Percentiles rank a stretch among this genome's conserved stretches.
These are phyloP conservation scores for Naganishia kalamii DNA, from an alignment of 768 basidiomycete genomes.

Conservation along the genomic window DNA sequence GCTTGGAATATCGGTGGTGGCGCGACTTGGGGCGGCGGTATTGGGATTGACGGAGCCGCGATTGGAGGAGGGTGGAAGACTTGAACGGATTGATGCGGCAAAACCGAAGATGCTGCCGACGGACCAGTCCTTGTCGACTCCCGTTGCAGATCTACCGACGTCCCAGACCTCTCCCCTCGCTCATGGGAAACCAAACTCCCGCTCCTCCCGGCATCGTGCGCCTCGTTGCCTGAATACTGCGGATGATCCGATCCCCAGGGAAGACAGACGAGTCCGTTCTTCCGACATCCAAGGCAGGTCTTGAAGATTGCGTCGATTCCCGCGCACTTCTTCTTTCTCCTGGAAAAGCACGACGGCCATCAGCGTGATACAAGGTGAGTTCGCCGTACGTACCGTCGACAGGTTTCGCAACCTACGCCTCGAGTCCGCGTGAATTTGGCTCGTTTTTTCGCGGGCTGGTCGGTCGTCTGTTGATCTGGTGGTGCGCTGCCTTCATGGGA, in stretches of 20 bases:
- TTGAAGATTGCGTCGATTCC: conserved; percentile 13
- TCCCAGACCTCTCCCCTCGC: neutral
- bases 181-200: neutral
- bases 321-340: conserved; percentile 5
- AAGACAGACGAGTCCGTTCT: conserved; percentile 1
- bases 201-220: neutral
- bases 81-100: no score
- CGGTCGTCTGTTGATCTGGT: neutral
- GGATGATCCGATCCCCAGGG: conserved; percentile 6
- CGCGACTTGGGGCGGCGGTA: neutral
- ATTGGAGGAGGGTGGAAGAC: neutral
- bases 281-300: conserved; percentile 10
- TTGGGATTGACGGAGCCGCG: neutral
- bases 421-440: conserved; percentile 2
- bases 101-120: no score
- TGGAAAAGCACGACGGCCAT: neutral
- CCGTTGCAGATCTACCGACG: neutral
- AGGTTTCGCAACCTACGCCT: conserved; percentile 10
- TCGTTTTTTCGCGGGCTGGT: no score
- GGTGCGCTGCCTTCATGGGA: neutral
- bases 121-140: neutral
- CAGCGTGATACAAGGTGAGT: no score
- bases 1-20: neutral
- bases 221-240: neutral
- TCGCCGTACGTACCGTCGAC: neutral